Percentiles rank a stretch among this genome's conserved stretches.
Evolutionary conservation across 805 yeast species (phyloP).

Genomic region (Spathaspora hagerdaliae): DNA sequence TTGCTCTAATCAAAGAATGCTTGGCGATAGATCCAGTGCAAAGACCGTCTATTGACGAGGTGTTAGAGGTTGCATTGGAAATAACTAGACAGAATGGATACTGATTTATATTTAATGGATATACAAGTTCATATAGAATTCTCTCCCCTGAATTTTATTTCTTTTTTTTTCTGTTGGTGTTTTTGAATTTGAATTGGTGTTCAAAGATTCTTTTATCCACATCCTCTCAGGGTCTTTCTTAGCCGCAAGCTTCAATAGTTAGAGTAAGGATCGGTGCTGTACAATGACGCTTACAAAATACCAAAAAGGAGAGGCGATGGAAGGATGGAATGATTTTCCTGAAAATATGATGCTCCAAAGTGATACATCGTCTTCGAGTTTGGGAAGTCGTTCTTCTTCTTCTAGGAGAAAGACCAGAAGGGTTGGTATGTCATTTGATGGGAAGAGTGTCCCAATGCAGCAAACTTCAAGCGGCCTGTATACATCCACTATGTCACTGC

Average conservation of each 20-base stretch:
- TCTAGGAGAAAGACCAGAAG: slow-evolving; percentile 10
- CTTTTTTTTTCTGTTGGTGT: too few relatives aligned
- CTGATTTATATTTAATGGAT: neutral
- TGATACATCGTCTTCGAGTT: slow-evolving; percentile 3
- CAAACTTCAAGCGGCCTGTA: neutral
- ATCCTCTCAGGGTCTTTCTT: too few relatives aligned
- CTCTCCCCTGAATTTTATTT: too few relatives aligned
- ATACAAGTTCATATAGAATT: too few relatives aligned
- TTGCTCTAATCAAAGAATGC: slow-evolving; percentile 56
- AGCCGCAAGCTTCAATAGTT: too few relatives aligned
- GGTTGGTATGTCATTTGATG: slow-evolving; percentile 6
- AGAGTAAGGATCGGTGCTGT: too few relatives aligned
- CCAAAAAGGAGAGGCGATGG: slow-evolving; percentile 36
- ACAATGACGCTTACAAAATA: slow-evolving; percentile 28
- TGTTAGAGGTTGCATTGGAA: slow-evolving; percentile 48
- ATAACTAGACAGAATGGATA: slow-evolving; percentile 12
- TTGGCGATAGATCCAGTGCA: slow-evolving; percentile 54
- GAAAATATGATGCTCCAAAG: slow-evolving; percentile 17
- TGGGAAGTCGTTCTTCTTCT: neutral
- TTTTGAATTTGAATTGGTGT: too few relatives aligned
- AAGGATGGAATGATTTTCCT: slow-evolving; percentile 67
- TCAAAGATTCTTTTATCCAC: too few relatives aligned
- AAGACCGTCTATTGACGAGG: slow-evolving; percentile 63
- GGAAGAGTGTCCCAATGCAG: neutral
- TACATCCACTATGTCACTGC: neutral